Percentiles rank a stretch among this genome's conserved stretches.
Evolutionary conservation across 495 filamentous ascomycete species (phyloP).

Genomic region (Aspergillus heteromorphus): DNA sequence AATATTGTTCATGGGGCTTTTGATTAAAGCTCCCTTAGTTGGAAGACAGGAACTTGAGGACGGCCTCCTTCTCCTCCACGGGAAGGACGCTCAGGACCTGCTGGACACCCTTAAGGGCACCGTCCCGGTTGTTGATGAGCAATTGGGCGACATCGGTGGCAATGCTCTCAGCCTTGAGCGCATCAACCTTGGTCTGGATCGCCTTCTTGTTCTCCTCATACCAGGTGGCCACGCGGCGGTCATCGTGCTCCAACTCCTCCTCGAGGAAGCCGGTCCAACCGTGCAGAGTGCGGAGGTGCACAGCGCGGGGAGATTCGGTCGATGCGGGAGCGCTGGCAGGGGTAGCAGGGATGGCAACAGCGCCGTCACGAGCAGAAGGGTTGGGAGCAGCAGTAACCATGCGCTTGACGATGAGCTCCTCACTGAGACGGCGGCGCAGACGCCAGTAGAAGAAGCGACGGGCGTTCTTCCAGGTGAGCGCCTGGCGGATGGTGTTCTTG

Average conservation of each 20-base stretch:
- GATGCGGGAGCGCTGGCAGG: slow-evolving; percentile 18
- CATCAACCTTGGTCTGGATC: slow-evolving; percentile 72
- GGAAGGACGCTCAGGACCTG: slow-evolving; percentile 81
- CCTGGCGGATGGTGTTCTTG: slow-evolving; percentile 84
- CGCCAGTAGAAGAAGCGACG: slow-evolving; percentile 99
- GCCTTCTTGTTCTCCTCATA: slow-evolving; percentile 92
- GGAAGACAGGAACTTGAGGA: slow-evolving; percentile 63
- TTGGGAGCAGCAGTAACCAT: slow-evolving; percentile 55
- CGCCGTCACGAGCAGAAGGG: slow-evolving; percentile 24
- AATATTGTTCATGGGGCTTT: background rate
- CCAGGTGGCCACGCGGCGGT: slow-evolving; percentile 85
- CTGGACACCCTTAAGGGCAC: slow-evolving; percentile 81
- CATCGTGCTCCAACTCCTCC: slow-evolving; percentile 62
- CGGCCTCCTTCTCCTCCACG: slow-evolving; percentile 78
- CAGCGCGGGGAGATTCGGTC: slow-evolving; percentile 46
- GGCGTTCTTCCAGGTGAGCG: slow-evolving; percentile 80
- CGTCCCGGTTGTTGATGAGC: slow-evolving; percentile 66
- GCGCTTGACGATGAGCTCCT: slow-evolving; percentile 90
- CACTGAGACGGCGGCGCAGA: slow-evolving; percentile 90
- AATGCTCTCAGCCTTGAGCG: slow-evolving; percentile 69
- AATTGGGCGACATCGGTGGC: slow-evolving; percentile 73
- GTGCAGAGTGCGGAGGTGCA: slow-evolving; percentile 62
- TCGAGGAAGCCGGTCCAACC: slow-evolving; percentile 71
- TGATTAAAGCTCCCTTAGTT: slow-evolving; percentile 18
- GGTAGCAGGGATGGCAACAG: slow-evolving; percentile 30